Evolutionary conservation across 768 basidiomycete species (phyloP).

Genomic region (Mycena sanguinolenta): DNA sequence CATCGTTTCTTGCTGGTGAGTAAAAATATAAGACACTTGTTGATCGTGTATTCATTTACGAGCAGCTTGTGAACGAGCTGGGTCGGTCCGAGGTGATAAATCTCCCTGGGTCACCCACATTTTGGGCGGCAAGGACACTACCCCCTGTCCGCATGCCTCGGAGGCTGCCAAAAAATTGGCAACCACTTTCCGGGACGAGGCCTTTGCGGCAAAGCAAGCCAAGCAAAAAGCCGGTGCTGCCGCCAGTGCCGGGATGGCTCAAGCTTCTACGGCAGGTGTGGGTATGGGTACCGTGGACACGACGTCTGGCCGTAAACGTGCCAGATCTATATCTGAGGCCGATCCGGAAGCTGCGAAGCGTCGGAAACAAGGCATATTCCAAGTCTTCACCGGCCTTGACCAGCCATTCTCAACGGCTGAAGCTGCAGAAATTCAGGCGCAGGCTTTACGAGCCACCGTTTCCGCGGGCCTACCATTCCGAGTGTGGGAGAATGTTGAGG

Average conservation of each 20-base stretch:
- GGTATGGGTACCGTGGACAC: not conserved
- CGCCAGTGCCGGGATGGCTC: too few relatives aligned
- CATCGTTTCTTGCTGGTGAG: not conserved
- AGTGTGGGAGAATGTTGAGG: not conserved
- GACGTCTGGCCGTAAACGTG: not conserved
- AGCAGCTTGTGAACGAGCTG: not conserved
- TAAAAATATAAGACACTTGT: not conserved
- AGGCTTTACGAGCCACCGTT: not conserved
- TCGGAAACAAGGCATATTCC: not conserved
- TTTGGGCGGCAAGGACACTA: not conserved
- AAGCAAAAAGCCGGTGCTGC: not conserved
- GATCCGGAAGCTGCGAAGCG: not conserved
- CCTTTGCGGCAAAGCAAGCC: not conserved
- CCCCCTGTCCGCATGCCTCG: not conserved
- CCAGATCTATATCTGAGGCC: not conserved
- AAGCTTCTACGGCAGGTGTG: not conserved
- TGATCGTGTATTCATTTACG: not conserved
- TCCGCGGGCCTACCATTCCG: not conserved
- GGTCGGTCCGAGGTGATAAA: not conserved
- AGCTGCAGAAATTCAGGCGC: not conserved
- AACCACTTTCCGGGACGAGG: not conserved
- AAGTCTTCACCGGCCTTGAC: not conserved
- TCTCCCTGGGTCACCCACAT: not conserved
- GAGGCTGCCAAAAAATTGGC: not conserved
- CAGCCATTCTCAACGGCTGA: not conserved